Evolutionary conservation across 179 eudicot species (phyloP).

Genomic region (Amaranthus tricolor): DNA sequence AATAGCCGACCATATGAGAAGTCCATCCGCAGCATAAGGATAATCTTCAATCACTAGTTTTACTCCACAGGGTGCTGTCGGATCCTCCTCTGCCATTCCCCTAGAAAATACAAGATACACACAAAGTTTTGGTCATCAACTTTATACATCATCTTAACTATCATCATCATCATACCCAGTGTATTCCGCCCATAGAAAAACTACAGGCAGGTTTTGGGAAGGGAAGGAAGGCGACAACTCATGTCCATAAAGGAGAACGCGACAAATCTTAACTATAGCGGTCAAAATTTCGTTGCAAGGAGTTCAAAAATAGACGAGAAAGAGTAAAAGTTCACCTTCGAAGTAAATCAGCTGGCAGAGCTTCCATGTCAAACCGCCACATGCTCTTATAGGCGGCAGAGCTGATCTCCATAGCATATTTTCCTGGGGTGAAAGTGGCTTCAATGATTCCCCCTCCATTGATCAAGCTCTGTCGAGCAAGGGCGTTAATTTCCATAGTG

Average conservation of each 20-base stretch:
- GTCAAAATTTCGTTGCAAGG: too few relatives aligned
- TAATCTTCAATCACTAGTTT: slow-evolving; percentile 86
- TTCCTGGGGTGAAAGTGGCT: slow-evolving; percentile 75
- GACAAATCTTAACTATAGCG: too few relatives aligned
- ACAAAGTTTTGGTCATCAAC: too few relatives aligned
- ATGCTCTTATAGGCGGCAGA: slow-evolving; percentile 78
- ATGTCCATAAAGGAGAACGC: too few relatives aligned
- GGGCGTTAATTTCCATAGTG: slow-evolving; percentile 86
- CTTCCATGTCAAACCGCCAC: slow-evolving; percentile 89
- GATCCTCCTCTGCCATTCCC: slow-evolving; percentile 96
- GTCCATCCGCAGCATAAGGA: slow-evolving; percentile 92
- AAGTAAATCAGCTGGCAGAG: slow-evolving; percentile 76
- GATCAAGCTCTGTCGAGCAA: slow-evolving; percentile 82
- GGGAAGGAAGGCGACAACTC: too few relatives aligned
- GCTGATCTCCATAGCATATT: slow-evolving; percentile 79
- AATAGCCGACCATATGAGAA: slow-evolving; percentile 85
- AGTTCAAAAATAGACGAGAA: too few relatives aligned
- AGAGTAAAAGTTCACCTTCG: slow-evolving; percentile 42
- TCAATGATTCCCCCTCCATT: slow-evolving; percentile 86
- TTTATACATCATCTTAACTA: slow-evolving; percentile 53
- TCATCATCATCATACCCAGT: neutral
- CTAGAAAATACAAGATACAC: slow-evolving; percentile 31
- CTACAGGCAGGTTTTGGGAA: too few relatives aligned
- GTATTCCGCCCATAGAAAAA: too few relatives aligned
- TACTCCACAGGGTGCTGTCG: slow-evolving; percentile 62